These are phyloP conservation scores for Echites panduratus DNA, from an alignment of 257 asterid species.

Conservation along the genomic window DNA sequence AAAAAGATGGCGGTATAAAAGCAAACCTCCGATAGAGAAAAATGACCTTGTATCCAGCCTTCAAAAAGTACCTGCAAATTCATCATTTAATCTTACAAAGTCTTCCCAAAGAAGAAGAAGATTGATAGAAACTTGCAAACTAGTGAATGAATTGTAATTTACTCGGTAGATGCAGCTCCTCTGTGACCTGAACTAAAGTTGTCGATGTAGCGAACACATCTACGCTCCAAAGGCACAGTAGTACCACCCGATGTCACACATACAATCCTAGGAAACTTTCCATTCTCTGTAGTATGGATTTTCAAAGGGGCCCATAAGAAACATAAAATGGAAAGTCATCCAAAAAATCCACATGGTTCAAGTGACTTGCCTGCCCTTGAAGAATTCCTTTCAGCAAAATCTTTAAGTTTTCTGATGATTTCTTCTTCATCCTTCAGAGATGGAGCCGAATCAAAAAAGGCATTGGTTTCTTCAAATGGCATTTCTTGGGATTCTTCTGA, in stretches of 20 bases:
- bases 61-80: slow-evolving; percentile 68
- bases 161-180: slow-evolving; percentile 99
- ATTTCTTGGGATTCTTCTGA: slow-evolving; percentile 29
- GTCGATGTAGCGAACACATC: slow-evolving; percentile 93
- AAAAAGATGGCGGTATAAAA: slow-evolving; percentile 1
- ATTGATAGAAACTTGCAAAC: not conserved
- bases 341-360: not conserved
- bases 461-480: slow-evolving; percentile 37
- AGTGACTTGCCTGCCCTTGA: slow-evolving; percentile 41
- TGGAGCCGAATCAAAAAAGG: slow-evolving; percentile 86
- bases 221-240: slow-evolving; percentile 86
- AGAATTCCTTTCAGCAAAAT: slow-evolving; percentile 34
- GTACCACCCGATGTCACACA: slow-evolving; percentile 98
- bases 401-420: slow-evolving; percentile 42
- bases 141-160: slow-evolving; percentile 17
- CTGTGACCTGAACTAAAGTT: slow-evolving; percentile 95
- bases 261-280: slow-evolving; percentile 49
- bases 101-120: not conserved
- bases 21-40: slow-evolving; percentile 82
- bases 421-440: slow-evolving; percentile 58
- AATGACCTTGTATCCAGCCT: slow-evolving; percentile 83
- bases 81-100: slow-evolving; percentile 7
- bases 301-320: not conserved
- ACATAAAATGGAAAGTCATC: not conserved
- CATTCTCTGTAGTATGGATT: slow-evolving; percentile 31